Base-by-base conservation (phyloP, 2,329 filamentous ascomycete species). In the Proliferodiscus dingleyae region DNA sequence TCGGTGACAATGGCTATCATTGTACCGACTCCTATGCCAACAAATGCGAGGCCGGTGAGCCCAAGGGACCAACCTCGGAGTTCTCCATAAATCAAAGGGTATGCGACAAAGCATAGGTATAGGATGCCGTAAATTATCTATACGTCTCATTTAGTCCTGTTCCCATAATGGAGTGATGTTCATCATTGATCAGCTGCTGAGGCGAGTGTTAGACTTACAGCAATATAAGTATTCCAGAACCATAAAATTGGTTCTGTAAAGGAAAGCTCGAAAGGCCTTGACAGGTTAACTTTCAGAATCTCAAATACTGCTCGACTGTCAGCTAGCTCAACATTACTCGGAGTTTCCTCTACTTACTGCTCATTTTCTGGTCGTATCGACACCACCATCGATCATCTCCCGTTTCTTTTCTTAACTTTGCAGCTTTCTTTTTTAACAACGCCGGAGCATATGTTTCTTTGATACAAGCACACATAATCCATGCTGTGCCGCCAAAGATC, bases 61-160 rank as follows among this genome's bases (percentile, higher is more conserved):
- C 86, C 83, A 0, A 84, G 72, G 2, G 74, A 74, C 90, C 89
- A 96, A 49, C 87, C 87, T 15, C 90, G 84, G 47, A 80, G 67
- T 6, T 77, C 63, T 9, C 74, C 72, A 66, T 93, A 95, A 47
- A 95, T 85, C 48, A 94, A 85, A 0, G 89, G 89, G 63, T 94
- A 94, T 10, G 87, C 88, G 13, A 94, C 84, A 68, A 95, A 95
- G 66, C 88, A 94, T 24, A 95, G 80, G 60, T 93, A 93, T 1
- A 96, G 72, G 32, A 95, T 89, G 15, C 82, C 87, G 63, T 95
- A 95, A 28, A 95, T 80, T 30, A 95, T 70, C 57, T 60, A 38
- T 18, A n/a, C 23, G 6, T 24, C 16, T 26, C 10, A 43, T 33
- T 16, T 30, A 18, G 2, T n/a, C 16, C 19, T 18, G 13, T 34